These are phyloP conservation scores for Nothopassalora personata DNA, from an alignment of 2,329 filamentous ascomycete genomes.

Conservation along the genomic window DNA sequence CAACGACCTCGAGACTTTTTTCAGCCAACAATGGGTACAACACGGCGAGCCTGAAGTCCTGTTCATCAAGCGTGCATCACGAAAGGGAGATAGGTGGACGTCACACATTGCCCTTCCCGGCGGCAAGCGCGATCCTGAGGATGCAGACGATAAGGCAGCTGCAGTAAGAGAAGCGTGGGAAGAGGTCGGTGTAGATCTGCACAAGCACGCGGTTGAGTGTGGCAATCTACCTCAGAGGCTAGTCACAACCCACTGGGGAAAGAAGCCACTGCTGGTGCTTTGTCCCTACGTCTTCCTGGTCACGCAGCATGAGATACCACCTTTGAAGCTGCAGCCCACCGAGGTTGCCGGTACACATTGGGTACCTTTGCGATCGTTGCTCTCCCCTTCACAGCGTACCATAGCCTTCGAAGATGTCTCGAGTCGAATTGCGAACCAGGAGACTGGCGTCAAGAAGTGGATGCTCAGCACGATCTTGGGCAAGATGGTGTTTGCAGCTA, in stretches of 20 bases:
- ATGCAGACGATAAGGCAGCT: slow-evolving; percentile 57
- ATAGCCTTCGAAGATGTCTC: slow-evolving; percentile 60
- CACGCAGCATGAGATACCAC: slow-evolving; percentile 51
- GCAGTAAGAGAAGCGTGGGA: slow-evolving; percentile 61
- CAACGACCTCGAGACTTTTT: slow-evolving; percentile 51
- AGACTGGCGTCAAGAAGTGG: slow-evolving; percentile 49
- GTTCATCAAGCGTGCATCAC: slow-evolving; percentile 64
- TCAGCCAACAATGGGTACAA: slow-evolving; percentile 59
- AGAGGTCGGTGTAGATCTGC: slow-evolving; percentile 58
- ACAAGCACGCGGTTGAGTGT: slow-evolving; percentile 38
- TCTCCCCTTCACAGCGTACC: slow-evolving; percentile 56
- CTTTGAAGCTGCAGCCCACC: slow-evolving; percentile 59
- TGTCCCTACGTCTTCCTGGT: slow-evolving; percentile 64
- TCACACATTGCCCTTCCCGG: slow-evolving; percentile 64
- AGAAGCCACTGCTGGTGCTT: slow-evolving; percentile 60
- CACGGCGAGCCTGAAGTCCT: slow-evolving; percentile 63
- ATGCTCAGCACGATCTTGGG: slow-evolving; percentile 55
- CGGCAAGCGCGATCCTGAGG: slow-evolving; percentile 60
- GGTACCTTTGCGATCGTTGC: slow-evolving; percentile 59
- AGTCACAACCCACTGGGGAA: slow-evolving; percentile 63
- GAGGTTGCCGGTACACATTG: slow-evolving; percentile 66
- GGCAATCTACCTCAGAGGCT: slow-evolving; percentile 62
- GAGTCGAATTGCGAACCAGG: slow-evolving; percentile 54
- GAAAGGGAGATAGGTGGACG: slow-evolving; percentile 63
- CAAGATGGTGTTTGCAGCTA: slow-evolving; percentile 63